Base-by-base conservation (phyloP, 495 filamentous ascomycete species). In the Hypoxylon crocopeplum region DNA sequence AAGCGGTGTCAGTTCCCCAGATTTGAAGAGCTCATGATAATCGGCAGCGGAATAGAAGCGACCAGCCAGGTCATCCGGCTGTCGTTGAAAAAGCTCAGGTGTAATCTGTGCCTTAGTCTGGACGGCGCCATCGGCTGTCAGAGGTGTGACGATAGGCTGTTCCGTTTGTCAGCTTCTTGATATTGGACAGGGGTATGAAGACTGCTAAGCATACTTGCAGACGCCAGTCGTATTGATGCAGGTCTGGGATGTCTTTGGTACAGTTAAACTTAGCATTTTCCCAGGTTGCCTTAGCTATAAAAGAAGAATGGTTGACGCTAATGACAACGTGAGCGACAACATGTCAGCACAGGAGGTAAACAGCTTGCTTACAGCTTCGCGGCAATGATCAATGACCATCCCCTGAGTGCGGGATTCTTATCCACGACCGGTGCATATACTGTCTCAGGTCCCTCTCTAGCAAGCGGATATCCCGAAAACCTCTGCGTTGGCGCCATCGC, bases 61-160 rank as follows among this genome's bases (percentile, higher is more conserved):
- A 6, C 73, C 73, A 0, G 55, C 72, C 57, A 71, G 70, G 70
- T 69, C 77, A 40, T 56, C 48, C 8, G 72, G 65, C 29, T 69
- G 69, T 11, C 60, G 72, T 10, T 65, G 51, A 22, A 45, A 64
- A 15, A 76, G 70, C 42, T 73, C 69, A 3, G 73, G 64, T 10
- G 74, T 69, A 22, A 80, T 47, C 16, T 67, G 55, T 2, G 74
- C 61, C 24, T 68, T 53, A 27, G 58, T 45, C n/a, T 67, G 41
- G 7, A 65, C 48, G 12, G 62, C 46, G 30, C 65, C 47, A 29
- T 70, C 57, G 24, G 69, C 39, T 5, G 65, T 53, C 41, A 88
- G 68, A 5, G 90, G 91, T 34, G 89, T 88, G 17, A 97, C 92
- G 25, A 89, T 88, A n/a, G 93, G 93, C 75, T 81, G 42, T 25